Evolutionary conservation across 176 grass and related monocot species (phyloP).

Genomic region (Puya raimondii): DNA sequence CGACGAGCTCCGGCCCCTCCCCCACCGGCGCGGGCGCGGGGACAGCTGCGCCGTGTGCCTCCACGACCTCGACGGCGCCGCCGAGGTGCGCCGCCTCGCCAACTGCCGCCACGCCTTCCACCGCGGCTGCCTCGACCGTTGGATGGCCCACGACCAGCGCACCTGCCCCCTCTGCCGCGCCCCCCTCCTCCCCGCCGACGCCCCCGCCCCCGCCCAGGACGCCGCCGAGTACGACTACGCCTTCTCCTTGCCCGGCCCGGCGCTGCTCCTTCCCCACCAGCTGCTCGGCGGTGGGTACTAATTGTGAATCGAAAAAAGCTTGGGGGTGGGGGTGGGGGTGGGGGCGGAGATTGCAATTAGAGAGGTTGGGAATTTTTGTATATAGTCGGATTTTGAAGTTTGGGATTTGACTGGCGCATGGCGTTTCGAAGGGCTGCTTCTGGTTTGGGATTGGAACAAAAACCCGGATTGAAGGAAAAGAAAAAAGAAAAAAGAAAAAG

Average conservation of each 20-base stretch:
- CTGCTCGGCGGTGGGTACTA: slow-evolving; percentile 29
- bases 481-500: too few species aligned
- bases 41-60: slow-evolving; percentile 80
- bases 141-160: slow-evolving; percentile 86
- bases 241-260: slow-evolving; percentile 33
- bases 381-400: too few species aligned
- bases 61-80: slow-evolving; percentile 42
- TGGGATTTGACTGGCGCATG: too few species aligned
- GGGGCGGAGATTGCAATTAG: not conserved
- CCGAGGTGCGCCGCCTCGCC: slow-evolving; percentile 61
- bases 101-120: slow-evolving; percentile 97
- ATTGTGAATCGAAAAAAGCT: not conserved
- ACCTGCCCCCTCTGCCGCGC: slow-evolving; percentile 96
- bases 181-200: slow-evolving; percentile 60
- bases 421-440: too few species aligned
- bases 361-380: not conserved
- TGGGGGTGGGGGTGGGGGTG: too few species aligned
- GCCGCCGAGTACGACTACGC: slow-evolving; percentile 53
- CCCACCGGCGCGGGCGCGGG: not conserved
- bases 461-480: too few species aligned
- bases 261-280: slow-evolving; percentile 44
- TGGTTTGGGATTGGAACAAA: too few species aligned
- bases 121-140: slow-evolving; percentile 72
- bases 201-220: slow-evolving; percentile 27
- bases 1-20: slow-evolving; percentile 34